Percentiles rank a stretch among this genome's conserved stretches.
phyloP scores from a whole-genome alignment of 208 protist species.

The Endotrypanum monterogeii region DNA sequence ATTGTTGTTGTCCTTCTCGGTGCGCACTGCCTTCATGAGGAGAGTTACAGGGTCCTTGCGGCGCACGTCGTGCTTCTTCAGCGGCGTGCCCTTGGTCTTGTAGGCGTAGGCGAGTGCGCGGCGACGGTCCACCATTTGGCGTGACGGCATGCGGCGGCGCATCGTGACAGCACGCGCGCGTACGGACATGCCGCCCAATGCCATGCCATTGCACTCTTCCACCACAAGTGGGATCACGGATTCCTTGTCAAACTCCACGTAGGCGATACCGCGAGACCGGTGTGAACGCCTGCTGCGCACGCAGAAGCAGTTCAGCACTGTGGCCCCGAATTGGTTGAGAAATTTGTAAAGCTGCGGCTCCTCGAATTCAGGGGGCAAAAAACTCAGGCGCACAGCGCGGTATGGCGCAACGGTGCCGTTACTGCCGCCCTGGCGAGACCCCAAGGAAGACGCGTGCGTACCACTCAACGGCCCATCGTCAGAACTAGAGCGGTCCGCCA shows the following conservation, averaged over 20 bases:
- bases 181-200: constrained; percentile 72
- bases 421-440: constrained; percentile 17
- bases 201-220: constrained; percentile 90
- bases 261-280: constrained; percentile 85
- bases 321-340: constrained; percentile 81
- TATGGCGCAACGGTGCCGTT: constrained; percentile 43
- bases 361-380: constrained; percentile 83
- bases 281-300: constrained; percentile 86
- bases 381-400: constrained; percentile 72
- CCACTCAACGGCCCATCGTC: constrained; percentile 12
- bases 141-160: constrained; percentile 75
- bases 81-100: constrained; percentile 57
- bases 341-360: constrained; percentile 91
- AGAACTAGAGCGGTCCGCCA: constrained; percentile 24
- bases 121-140: constrained; percentile 56
- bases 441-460: constrained; percentile 2
- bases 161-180: constrained; percentile 61
- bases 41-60: constrained; percentile 56
- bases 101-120: constrained; percentile 71
- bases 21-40: constrained; percentile 69
- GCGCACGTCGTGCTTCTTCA: constrained; percentile 64
- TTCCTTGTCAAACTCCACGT: constrained; percentile 86
- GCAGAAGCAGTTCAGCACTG: constrained; percentile 87
- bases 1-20: constrained; percentile 77
- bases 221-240: constrained; percentile 65